Evolutionary conservation across 1,284 basidiomycete genomes (phyloP), one percentile per base, ranked within the genome.

Genomic region (Marasmius sp.): DNA sequence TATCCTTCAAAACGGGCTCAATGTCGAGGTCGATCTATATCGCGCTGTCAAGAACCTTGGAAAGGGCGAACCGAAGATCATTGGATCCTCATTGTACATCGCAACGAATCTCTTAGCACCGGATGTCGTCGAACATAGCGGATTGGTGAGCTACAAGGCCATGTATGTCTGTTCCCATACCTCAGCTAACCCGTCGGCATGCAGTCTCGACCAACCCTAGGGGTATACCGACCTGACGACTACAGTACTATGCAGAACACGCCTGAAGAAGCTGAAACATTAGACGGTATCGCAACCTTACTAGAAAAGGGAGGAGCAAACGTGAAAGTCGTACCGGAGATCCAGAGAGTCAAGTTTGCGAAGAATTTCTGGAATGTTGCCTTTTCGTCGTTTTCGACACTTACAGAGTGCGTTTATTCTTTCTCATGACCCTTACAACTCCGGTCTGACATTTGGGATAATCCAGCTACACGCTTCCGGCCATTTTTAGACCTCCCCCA

Each of bases 1-100:
- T 1, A 71, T 93, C 14, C 73, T 94, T 50, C 90, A 93, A 75
- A 94, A 94, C 71, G 92, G 92, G 1, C 76, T 94, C 5, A 87
- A 85, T 36, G 85, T 92, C 22, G 92, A 94, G 69, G 76, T 75
- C 34, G 89, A 91, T 61, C 75, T 92, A 36, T 87, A 89, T 67
- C 67, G 81, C 4, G 79, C 82, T 0, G 70, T 88, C 10, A 80
- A 82, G 61, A 67, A 72, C 9, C 70, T 84, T 5, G 68, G 69
- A 1, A 75, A 78, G 41, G 75, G 73, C 14, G 33, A 61, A 22
- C 61, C 64, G 2, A 61, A 49, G 34, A 64, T 67, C 48, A 59
- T 67, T 27, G 62, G 62, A 48, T 54, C 62, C 12, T 49, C 60
- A 39, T 39, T 63, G 14, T 64, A 64, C 34, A 64, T 67, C n/a